Percentiles rank a stretch among this genome's conserved stretches.
Evolutionary conservation across 2,329 filamentous ascomycete species (phyloP).

Genomic region (Apiospora phragmitis): DNA sequence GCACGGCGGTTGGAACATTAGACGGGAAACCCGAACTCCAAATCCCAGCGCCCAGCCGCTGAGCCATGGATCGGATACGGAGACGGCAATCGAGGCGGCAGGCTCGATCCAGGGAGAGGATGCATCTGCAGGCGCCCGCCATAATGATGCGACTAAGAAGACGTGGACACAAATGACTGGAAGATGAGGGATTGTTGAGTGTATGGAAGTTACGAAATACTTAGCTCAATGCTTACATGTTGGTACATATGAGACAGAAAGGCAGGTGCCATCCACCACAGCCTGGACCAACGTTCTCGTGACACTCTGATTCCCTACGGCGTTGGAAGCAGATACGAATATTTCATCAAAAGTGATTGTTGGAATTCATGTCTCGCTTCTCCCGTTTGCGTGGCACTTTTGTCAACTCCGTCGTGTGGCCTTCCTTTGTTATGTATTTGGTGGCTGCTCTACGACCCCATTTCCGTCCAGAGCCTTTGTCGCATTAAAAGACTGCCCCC

Average conservation of each 20-base stretch:
- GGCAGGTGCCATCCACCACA: background rate
- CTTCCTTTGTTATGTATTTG: background rate
- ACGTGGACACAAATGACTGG: background rate
- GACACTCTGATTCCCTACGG: background rate
- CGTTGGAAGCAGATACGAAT: background rate
- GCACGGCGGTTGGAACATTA: constrained; percentile 41
- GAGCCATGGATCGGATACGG: background rate
- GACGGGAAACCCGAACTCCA: constrained; percentile 22
- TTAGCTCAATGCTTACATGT: too few species aligned
- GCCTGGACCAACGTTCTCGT: background rate
- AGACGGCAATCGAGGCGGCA: background rate
- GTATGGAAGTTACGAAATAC: background rate
- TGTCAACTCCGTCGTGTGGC: background rate
- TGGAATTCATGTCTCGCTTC: background rate
- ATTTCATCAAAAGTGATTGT: background rate
- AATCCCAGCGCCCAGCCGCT: background rate
- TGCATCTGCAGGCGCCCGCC: background rate
- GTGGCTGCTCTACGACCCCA: background rate
- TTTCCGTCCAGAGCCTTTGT: background rate
- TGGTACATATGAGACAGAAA: too few species aligned
- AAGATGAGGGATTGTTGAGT: background rate
- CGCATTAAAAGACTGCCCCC: background rate
- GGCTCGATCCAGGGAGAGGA: background rate
- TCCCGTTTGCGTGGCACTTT: background rate
- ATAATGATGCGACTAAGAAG: background rate